phyloP scores from a whole-genome alignment of 164 flowering plant species.

The Chloranthus sessilifolius region DNA sequence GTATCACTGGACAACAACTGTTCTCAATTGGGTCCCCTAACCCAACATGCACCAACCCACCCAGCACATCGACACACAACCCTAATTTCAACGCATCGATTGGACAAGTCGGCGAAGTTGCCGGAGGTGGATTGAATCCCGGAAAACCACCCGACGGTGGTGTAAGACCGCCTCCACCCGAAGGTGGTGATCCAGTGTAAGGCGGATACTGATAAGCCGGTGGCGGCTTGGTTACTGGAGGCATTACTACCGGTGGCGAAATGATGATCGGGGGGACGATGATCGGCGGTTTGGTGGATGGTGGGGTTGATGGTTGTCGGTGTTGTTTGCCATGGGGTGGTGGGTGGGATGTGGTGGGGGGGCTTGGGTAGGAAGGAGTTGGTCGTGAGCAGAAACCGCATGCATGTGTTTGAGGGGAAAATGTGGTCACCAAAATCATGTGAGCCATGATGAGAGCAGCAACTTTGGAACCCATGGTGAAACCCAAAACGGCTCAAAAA shows the following conservation, averaged over 20 bases:
- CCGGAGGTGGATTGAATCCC: conserved; percentile 29
- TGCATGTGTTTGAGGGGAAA: conserved; percentile 51
- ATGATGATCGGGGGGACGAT: conserved; percentile 22
- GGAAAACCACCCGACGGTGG: conserved; percentile 22
- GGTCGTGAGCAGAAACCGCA: conserved; percentile 35
- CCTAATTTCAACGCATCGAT: conserved; percentile 77
- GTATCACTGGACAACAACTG: conserved; percentile 72
- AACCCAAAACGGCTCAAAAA: too few relatives aligned
- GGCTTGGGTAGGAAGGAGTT: conserved; percentile 11
- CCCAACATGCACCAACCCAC: conserved; percentile 79
- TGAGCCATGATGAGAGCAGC: conserved; percentile 33
- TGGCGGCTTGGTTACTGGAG: conserved; percentile 25
- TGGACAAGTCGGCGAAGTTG: conserved; percentile 48
- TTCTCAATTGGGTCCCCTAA: conserved; percentile 71
- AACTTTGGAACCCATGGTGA: conserved; percentile 29
- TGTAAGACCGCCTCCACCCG: conserved; percentile 19
- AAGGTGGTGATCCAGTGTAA: conserved; percentile 25
- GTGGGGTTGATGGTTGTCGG: conserved; percentile 21
- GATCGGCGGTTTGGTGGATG: conserved; percentile 14
- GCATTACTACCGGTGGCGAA: conserved; percentile 17
- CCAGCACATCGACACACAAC: conserved; percentile 72
- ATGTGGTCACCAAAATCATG: conserved; percentile 31
- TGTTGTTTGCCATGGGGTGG: conserved; percentile 13
- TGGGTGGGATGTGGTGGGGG: conserved; percentile 15
- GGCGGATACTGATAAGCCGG: conserved; percentile 31